Evolutionary conservation across 1,139 yeast species (phyloP).

Genomic region (Pneumocystis jirovecii): DNA sequence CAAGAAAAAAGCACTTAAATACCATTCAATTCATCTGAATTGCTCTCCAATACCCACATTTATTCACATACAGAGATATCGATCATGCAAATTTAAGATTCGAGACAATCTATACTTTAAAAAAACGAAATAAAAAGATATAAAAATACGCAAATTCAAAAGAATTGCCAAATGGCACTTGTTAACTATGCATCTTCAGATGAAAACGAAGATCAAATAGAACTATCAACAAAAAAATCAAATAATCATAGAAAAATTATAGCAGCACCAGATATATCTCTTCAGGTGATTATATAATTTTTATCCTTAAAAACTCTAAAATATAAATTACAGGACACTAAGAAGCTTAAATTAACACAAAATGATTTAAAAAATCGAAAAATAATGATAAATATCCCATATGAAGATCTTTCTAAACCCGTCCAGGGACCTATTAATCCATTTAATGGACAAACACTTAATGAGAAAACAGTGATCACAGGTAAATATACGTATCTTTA

Average conservation of each 20-base stretch:
- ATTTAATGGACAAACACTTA: slow-evolving; percentile 4
- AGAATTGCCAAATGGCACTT: neutral
- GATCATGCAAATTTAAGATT: neutral
- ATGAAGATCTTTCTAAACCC: slow-evolving; percentile 16
- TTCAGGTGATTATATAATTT: neutral
- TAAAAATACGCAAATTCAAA: neutral
- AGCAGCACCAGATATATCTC: neutral
- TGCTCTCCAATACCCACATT: neutral
- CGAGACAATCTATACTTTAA: neutral
- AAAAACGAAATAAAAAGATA: neutral
- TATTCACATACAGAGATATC: neutral
- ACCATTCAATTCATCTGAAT: neutral
- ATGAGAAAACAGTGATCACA: slow-evolving; percentile 22
- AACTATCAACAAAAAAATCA: neutral
- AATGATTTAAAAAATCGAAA: neutral
- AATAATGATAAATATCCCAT: slow-evolving; percentile 11
- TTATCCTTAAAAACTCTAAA: neutral
- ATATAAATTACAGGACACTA: neutral
- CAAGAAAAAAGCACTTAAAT: neutral
- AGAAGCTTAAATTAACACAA: neutral
- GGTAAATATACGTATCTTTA: neutral
- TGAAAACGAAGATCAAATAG: neutral
- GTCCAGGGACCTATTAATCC: slow-evolving; percentile 18
- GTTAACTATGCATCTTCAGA: neutral
- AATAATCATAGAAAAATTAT: neutral